phyloP scores from a whole-genome alignment of 2,329 filamentous ascomycete genomes.

The Ceratocystis destructans region DNA sequence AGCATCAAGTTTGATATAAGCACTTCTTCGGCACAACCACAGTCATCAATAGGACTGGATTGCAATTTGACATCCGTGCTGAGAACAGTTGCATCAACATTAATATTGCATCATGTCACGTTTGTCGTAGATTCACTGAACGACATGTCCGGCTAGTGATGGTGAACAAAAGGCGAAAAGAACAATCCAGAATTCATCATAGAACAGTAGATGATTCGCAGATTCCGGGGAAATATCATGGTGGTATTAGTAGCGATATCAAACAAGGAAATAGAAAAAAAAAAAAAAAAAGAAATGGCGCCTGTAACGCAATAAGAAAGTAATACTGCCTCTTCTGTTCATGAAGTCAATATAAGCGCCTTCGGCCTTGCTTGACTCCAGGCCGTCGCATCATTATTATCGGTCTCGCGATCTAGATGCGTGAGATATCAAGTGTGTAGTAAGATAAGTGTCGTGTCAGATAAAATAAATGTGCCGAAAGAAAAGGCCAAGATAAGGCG shows the following conservation, averaged over 20 bases:
- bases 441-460: slow-evolving; percentile 4
- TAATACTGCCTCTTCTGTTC: too few species aligned
- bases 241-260: slow-evolving; percentile 20
- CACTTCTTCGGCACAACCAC: slow-evolving; percentile 98
- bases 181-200: too few species aligned
- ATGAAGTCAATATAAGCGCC: neutral
- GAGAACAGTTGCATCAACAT: slow-evolving; percentile 20
- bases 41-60: slow-evolving; percentile 69
- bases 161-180: neutral
- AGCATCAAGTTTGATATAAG: slow-evolving; percentile 50
- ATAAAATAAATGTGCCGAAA: slow-evolving; percentile 8
- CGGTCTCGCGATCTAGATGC: neutral
- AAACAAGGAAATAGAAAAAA: neutral
- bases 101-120: neutral
- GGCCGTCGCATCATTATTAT: slow-evolving; percentile 2
- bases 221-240: neutral
- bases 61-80: slow-evolving; percentile 99
- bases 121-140: neutral
- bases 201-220: neutral
- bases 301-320: neutral
- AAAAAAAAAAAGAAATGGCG: neutral
- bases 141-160: neutral
- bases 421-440: slow-evolving; percentile 8
- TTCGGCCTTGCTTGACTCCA: neutral
- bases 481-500: slow-evolving; percentile 10